Base-by-base conservation (phyloP, 129 eudicot species). In the Flaveria bidentis region DNA sequence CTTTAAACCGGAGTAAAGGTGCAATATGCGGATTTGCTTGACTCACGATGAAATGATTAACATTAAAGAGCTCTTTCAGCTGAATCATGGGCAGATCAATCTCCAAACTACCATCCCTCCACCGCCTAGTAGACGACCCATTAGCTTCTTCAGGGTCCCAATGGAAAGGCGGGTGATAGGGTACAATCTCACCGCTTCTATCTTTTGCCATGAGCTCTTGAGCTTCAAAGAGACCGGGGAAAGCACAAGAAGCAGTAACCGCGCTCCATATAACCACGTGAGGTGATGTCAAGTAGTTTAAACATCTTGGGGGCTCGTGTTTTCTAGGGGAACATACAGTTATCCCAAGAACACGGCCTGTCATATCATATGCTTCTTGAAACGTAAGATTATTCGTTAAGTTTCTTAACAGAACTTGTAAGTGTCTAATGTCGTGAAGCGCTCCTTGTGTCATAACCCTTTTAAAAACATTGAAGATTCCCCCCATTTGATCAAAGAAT, bases 81-180 rank as follows among this genome's bases (percentile, higher is more conserved):
- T 94, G 97, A 86, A 94, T 89, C 97, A 91, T 94, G 50, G 99
- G 99, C 28, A 94, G 71, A 87, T 94, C 97, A 51, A 90, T 86
- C 88, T 94, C 97, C 87, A 94, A 84, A 79, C 99, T 94, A 12
- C 99, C 99, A 77, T 94, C 99, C 71, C 97, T 89, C 99, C 99
- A 94, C 55, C 97, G 84, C 45, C 99, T 93, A 3, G 85, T 71
- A 22, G 93, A 86, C 13, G 91, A 70, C 15, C 86, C 76, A 6
- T 84, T 81, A 70, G 80, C 87, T 82, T 94, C 88, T 25, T 91
- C 96, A 0, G 93, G 93, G 1, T 88, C 96, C 80, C 87, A 83
- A 71, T 94, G 93, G 57, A 94, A 94, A 0, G 99, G 99, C 1
- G 99, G 99, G 73, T 94, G 97, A 74, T 91, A 94, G 15, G 99